Evolutionary conservation across 1,284 basidiomycete species (phyloP).

Genomic region (Singerocomus inundabilis): DNA sequence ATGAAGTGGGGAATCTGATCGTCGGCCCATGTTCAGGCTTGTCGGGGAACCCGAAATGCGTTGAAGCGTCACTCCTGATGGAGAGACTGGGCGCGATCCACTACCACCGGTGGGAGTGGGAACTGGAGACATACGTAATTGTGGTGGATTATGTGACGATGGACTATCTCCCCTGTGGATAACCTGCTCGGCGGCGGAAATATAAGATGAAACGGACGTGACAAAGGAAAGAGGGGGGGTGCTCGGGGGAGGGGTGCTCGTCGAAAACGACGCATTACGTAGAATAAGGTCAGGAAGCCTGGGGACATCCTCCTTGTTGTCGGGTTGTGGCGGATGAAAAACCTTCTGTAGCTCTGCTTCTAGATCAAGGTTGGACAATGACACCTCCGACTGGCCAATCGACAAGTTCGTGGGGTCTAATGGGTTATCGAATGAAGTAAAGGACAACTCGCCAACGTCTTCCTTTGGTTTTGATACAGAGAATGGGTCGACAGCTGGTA

Average conservation of each 20-base stretch:
- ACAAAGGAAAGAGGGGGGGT: constrained; percentile 21
- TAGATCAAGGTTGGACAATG: constrained; percentile 31
- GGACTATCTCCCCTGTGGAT: constrained; percentile 8
- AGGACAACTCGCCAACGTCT: constrained; percentile 38
- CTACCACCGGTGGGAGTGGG: not conserved
- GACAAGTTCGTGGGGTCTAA: constrained; percentile 37
- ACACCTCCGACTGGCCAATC: constrained; percentile 34
- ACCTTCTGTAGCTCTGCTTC: constrained; percentile 31
- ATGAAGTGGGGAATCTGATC: constrained; percentile 26
- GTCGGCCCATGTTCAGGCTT: constrained; percentile 11
- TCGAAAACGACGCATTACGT: constrained; percentile 22
- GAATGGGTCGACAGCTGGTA: constrained; percentile 24
- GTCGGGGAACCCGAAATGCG: constrained; percentile 17
- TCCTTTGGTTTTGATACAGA: constrained; percentile 24
- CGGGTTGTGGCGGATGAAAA: constrained; percentile 13
- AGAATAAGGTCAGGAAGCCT: constrained; percentile 27
- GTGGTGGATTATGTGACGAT: constrained; percentile 1
- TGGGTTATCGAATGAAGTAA: constrained; percentile 34
- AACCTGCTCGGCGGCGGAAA: constrained; percentile 10
- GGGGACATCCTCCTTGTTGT: constrained; percentile 10
- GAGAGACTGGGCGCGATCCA: constrained; percentile 9
- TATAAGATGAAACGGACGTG: constrained; percentile 18
- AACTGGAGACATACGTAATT: constrained; percentile 1
- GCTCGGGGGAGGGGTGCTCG: constrained; percentile 29
- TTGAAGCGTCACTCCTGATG: constrained; percentile 10